Evolutionary conservation across 2,329 filamentous ascomycete species (phyloP).

Genomic region (Diaporthe longicolla): DNA sequence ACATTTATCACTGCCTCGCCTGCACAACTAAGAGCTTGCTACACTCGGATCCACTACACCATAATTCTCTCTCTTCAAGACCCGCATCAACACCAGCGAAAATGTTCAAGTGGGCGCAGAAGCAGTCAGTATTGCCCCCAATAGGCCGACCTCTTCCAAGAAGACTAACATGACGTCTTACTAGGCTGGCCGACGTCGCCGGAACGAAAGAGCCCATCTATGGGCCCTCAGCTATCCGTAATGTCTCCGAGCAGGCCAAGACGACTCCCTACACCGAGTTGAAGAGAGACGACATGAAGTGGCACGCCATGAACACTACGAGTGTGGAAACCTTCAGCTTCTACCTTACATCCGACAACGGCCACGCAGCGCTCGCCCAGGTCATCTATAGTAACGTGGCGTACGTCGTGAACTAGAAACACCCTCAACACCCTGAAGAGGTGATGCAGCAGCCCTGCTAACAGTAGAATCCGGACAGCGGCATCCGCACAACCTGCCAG

Average conservation of each 20-base stretch:
- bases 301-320: constrained; percentile 85
- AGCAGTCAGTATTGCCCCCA: constrained; percentile 36
- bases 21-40: not conserved
- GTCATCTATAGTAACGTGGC: constrained; percentile 98
- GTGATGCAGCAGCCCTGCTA: constrained; percentile 40
- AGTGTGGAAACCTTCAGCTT: constrained; percentile 96
- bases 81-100: constrained; percentile 19
- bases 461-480: constrained; percentile 64
- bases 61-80: constrained; percentile 3
- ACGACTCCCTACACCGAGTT: constrained; percentile 85
- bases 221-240: constrained; percentile 87
- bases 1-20: constrained; percentile 6
- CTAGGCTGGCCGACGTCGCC: constrained; percentile 82
- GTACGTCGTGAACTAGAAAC: constrained; percentile 66
- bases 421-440: constrained; percentile 42
- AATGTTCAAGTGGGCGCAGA: constrained; percentile 44
- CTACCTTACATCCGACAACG: constrained; percentile 86
- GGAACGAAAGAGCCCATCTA: constrained; percentile 98
- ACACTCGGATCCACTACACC: not conserved
- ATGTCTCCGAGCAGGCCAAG: constrained; percentile 85
- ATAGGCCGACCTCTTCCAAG: not conserved
- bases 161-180: constrained; percentile 45
- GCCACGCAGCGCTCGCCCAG: constrained; percentile 84
- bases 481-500: constrained; percentile 90
- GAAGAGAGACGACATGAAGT: constrained; percentile 83